A percentile compares a stretch with the other conserved stretches of the same genome.
Evolutionary conservation across 495 filamentous ascomycete genomes (phyloP).

Genomic region (Penicillium crystallinum): DNA sequence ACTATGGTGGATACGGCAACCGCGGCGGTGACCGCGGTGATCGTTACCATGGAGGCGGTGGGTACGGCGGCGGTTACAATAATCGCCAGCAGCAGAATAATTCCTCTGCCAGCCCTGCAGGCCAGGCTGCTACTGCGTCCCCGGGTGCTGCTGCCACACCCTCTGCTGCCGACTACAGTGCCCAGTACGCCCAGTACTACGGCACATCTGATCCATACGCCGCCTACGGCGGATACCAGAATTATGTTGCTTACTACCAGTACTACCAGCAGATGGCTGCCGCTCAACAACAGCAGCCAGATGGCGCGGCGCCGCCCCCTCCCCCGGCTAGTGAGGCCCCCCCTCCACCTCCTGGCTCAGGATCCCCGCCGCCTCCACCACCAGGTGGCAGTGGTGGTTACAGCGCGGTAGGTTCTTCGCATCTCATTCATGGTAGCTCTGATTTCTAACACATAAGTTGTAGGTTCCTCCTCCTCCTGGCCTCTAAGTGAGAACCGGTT

Average conservation of each 20-base stretch:
- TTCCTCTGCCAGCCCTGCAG: conserved; percentile 34
- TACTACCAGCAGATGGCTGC: conserved; percentile 64
- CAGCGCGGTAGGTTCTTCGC: conserved; percentile 51
- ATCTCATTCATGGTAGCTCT: background rate
- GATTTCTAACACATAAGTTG: background rate
- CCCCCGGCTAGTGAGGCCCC: conserved; percentile 60
- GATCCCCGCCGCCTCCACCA: conserved; percentile 63
- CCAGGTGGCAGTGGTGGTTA: conserved; percentile 53
- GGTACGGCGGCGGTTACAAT: conserved; percentile 33
- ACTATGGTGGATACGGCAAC: conserved; percentile 50
- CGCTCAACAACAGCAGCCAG: conserved; percentile 42
- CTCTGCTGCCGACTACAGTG: conserved; percentile 56
- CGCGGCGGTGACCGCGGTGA: conserved; percentile 28
- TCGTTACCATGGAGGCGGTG: conserved; percentile 16
- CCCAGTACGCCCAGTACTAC: conserved; percentile 84
- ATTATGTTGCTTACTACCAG: conserved; percentile 62
- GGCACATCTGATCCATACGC: conserved; percentile 77
- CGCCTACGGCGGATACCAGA: conserved; percentile 81
- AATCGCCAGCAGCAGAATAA: conserved; percentile 31
- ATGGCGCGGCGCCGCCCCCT: conserved; percentile 50
- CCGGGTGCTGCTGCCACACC: conserved; percentile 29
- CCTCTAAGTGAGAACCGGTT: conserved; percentile 23
- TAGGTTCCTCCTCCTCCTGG: conserved; percentile 52
- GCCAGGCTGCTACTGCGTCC: conserved; percentile 29
- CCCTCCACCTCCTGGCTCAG: conserved; percentile 56